Conservation (phyloP, 306 rosid species). For the Hippophae rhamnoides region DNA sequence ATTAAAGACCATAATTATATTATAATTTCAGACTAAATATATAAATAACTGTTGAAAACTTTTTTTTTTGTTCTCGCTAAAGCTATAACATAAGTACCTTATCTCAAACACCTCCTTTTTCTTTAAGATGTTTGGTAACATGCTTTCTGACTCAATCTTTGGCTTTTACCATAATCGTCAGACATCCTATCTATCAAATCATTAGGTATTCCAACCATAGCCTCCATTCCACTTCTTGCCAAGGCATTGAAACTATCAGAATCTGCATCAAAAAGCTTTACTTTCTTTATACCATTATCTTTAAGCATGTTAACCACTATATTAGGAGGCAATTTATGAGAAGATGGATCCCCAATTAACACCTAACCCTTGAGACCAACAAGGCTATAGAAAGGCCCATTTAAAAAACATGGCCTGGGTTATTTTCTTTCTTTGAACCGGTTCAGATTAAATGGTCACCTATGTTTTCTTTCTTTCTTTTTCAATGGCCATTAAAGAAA, state of each 20-base stretch:
- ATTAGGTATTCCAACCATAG: slow-evolving; percentile 72
- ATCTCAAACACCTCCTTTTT: slow-evolving; percentile 41
- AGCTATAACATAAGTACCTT: slow-evolving; percentile 21
- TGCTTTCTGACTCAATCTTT: slow-evolving; percentile 58
- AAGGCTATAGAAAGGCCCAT: slow-evolving; percentile 11
- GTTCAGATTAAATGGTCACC: no score
- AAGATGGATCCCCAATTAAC: slow-evolving; percentile 70
- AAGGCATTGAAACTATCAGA: slow-evolving; percentile 40
- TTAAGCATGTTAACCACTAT: slow-evolving; percentile 48
- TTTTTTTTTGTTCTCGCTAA: background rate
- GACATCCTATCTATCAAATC: slow-evolving; percentile 34
- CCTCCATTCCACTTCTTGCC: slow-evolving; percentile 47
- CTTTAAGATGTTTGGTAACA: slow-evolving; percentile 30
- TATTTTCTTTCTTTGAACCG: no score
- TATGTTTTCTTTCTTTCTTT: no score
- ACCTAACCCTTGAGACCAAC: slow-evolving; percentile 33
- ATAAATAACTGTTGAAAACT: no score
- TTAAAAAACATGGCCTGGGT: slow-evolving; percentile 2
- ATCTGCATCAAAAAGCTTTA: slow-evolving; percentile 73
- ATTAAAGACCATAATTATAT: no score
- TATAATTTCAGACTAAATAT: no score
- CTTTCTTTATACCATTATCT: slow-evolving; percentile 55
- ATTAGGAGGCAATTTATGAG: slow-evolving; percentile 40
- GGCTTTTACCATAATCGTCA: slow-evolving; percentile 6
- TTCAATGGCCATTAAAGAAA: no score